Evolutionary conservation across 139 green algal genomes (phyloP).

Genomic region (Volvox reticuliferus): DNA sequence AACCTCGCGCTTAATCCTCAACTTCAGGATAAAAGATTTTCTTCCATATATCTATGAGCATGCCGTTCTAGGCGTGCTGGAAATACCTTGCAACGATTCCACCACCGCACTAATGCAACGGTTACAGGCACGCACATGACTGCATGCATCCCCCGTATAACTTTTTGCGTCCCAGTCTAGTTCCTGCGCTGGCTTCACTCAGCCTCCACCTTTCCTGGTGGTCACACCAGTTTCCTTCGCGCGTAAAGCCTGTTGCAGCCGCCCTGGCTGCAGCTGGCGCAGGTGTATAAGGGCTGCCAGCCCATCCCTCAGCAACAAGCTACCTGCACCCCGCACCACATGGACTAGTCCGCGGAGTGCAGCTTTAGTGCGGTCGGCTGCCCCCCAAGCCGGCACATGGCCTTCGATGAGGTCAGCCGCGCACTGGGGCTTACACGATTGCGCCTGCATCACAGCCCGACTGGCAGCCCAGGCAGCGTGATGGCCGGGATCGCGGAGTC

Average conservation of each 20-base stretch:
- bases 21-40: too few relatives aligned
- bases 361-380: neutral
- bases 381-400: conserved; percentile 20
- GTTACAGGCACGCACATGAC: too few relatives aligned
- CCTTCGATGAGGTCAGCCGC: conserved; percentile 45
- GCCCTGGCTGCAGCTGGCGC: neutral
- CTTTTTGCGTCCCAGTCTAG: too few relatives aligned
- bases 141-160: too few relatives aligned
- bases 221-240: too few relatives aligned
- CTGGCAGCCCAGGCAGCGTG: conserved; percentile 71
- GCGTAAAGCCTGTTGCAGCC: neutral
- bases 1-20: too few relatives aligned
- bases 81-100: too few relatives aligned
- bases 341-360: neutral
- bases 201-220: too few relatives aligned
- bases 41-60: too few relatives aligned
- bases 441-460: conserved; percentile 70
- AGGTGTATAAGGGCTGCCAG: conserved; percentile 24
- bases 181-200: too few relatives aligned
- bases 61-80: too few relatives aligned
- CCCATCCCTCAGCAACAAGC: neutral
- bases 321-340: neutral
- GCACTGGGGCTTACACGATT: conserved; percentile 80
- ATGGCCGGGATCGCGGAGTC: conserved; percentile 51
- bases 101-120: too few relatives aligned